A percentile compares a stretch with the other conserved stretches of the same genome.
Conservation (phyloP, 768 basidiomycete genomes). For the Gloeophyllum trabeum region DNA sequence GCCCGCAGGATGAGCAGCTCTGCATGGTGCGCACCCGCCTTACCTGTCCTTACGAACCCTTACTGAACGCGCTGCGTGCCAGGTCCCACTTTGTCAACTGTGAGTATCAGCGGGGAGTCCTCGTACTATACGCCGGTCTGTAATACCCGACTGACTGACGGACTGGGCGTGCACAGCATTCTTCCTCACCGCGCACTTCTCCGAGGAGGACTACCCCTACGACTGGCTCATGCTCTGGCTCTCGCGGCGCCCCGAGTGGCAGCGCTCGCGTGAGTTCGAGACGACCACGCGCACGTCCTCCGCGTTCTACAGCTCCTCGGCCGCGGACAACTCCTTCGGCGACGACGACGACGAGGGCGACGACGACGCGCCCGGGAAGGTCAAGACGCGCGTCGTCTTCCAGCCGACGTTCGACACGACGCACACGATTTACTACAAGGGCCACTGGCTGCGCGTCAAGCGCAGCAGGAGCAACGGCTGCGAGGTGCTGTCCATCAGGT, state of each 20-base stretch:
- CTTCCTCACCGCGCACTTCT: constrained; percentile 86
- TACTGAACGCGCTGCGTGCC: not conserved
- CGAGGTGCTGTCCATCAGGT: constrained; percentile 73
- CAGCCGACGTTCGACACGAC: constrained; percentile 84
- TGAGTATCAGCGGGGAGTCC: constrained; percentile 25
- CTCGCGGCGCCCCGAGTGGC: constrained; percentile 79
- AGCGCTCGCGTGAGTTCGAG: constrained; percentile 81
- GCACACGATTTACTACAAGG: constrained; percentile 79
- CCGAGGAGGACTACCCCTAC: constrained; percentile 83
- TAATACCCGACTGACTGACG: constrained; percentile 7
- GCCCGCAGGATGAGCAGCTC: constrained; percentile 73
- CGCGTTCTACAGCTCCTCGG: constrained; percentile 39
- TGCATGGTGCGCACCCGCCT: constrained; percentile 48
- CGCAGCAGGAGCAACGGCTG: constrained; percentile 54
- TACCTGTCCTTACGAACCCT: not conserved
- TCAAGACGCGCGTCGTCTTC: constrained; percentile 76
- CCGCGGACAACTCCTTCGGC: constrained; percentile 44
- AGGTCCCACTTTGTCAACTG: constrained; percentile 86
- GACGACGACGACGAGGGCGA: constrained; percentile 40
- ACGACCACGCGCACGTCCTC: constrained; percentile 70
- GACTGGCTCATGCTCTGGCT: constrained; percentile 92
- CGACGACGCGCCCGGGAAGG: constrained; percentile 39
- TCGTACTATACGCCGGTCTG: constrained; percentile 3
- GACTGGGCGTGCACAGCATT: constrained; percentile 36
- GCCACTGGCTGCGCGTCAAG: constrained; percentile 74